Percentiles rank a stretch among this genome's conserved stretches.
These are phyloP conservation scores for Combretum micranthum DNA, from an alignment of 345 rosid genomes.

Conservation along the genomic window DNA sequence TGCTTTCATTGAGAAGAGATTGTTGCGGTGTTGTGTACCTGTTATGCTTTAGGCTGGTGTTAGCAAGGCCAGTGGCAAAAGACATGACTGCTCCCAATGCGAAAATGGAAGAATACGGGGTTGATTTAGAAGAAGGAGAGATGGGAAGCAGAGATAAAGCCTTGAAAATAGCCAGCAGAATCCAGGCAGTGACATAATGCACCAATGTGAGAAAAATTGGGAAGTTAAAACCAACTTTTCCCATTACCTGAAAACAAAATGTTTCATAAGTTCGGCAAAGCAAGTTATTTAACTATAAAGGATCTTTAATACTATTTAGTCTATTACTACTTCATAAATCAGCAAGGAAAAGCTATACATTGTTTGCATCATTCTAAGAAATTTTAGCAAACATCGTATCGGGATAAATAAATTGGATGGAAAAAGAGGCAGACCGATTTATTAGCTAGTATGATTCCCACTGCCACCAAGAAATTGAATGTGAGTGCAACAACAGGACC, in stretches of 20 bases:
- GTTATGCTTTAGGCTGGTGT: slow-evolving; percentile 83
- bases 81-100: slow-evolving; percentile 83
- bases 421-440: slow-evolving; percentile 42
- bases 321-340: background rate
- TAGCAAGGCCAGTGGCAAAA: slow-evolving; percentile 92
- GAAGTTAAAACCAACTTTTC: slow-evolving; percentile 69
- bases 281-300: background rate
- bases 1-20: no score
- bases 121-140: slow-evolving; percentile 74
- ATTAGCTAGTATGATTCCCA: slow-evolving; percentile 78
- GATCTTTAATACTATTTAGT: background rate
- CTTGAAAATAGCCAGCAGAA: slow-evolving; percentile 72
- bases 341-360: background rate
- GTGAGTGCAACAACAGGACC: slow-evolving; percentile 84
- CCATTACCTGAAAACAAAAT: slow-evolving; percentile 62
- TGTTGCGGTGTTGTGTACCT: slow-evolving; percentile 28
- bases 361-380: background rate
- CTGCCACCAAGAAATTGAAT: slow-evolving; percentile 84
- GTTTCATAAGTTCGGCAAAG: background rate
- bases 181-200: slow-evolving; percentile 75
- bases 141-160: slow-evolving; percentile 66
- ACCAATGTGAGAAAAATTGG: slow-evolving; percentile 82
- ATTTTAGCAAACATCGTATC: background rate
- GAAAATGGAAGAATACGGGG: slow-evolving; percentile 79
- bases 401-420: background rate